These are phyloP conservation scores for Ganoderma leucocontextum DNA, from an alignment of 1,284 basidiomycete species.

Conservation along the genomic window DNA sequence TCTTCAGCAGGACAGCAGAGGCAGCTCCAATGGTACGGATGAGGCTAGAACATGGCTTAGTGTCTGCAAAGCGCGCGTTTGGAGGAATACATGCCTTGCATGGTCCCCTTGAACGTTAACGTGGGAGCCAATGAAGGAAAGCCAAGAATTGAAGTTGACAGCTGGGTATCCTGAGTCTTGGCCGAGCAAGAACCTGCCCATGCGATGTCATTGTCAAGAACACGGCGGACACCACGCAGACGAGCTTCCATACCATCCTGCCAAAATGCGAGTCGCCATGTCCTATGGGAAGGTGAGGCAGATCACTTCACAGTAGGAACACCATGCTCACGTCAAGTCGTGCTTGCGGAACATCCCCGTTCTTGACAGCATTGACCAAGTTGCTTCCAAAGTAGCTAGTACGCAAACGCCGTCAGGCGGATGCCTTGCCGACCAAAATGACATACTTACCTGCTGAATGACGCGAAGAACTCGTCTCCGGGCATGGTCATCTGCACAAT, in stretches of 20 bases:
- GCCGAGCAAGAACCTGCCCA: slow-evolving; percentile 58
- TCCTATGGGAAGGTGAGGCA: slow-evolving; percentile 47
- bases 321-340: slow-evolving; percentile 30
- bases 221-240: slow-evolving; percentile 31
- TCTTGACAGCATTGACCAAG: slow-evolving; percentile 32
- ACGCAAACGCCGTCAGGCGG: not conserved
- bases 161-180: slow-evolving; percentile 68
- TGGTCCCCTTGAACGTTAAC: slow-evolving; percentile 76
- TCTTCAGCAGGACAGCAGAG: slow-evolving; percentile 71
- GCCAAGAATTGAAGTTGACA: slow-evolving; percentile 49
- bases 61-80: not conserved
- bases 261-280: slow-evolving; percentile 68
- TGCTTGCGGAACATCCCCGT: slow-evolving; percentile 27
- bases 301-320: too few species aligned
- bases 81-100: slow-evolving; percentile 48
- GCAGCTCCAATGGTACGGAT: slow-evolving; percentile 66
- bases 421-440: not conserved
- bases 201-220: not conserved
- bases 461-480: slow-evolving; percentile 50
- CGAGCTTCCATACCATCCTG: slow-evolving; percentile 51
- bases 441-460: slow-evolving; percentile 27
- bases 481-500: slow-evolving; percentile 65
- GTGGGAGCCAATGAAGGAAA: slow-evolving; percentile 46
- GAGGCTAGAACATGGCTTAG: slow-evolving; percentile 41
- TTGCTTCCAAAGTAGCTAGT: slow-evolving; percentile 34